Conservation (phyloP, 495 filamentous ascomycete species). For the Aspergillus sclerotiicarbonarius region DNA sequence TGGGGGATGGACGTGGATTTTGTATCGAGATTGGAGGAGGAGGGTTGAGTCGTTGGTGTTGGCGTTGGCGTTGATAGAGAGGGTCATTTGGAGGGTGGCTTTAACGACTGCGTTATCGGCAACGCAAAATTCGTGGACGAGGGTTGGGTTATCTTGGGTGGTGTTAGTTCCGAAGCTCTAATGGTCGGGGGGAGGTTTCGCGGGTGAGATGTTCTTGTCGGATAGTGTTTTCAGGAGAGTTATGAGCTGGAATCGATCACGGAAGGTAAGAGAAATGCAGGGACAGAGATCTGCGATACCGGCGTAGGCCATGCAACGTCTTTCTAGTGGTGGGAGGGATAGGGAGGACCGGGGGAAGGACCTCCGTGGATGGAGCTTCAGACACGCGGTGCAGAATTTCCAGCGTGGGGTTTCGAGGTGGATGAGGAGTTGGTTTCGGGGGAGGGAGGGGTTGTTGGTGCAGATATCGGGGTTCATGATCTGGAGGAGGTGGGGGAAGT, state of each 20-base stretch:
- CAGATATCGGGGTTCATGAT: neutral
- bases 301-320: neutral
- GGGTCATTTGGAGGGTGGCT: no score
- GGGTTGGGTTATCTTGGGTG: no score
- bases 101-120: no score
- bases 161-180: no score
- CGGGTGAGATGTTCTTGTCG: no score
- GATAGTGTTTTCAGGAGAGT: neutral
- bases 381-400: neutral
- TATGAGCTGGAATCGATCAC: constrained; percentile 38
- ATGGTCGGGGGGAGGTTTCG: no score
- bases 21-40: no score
- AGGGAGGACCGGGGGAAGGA: neutral
- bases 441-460: neutral
- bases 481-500: neutral
- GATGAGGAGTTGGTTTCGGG: neutral
- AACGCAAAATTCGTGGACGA: no score
- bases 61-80: no score
- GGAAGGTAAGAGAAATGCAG: constrained; percentile 8
- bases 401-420: neutral
- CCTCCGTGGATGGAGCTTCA: neutral
- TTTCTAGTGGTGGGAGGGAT: neutral
- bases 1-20: no score
- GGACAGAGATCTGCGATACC: neutral
- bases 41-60: no score